Conservation (phyloP, 2,329 filamentous ascomycete species). For the Grosmannia penicillata region DNA sequence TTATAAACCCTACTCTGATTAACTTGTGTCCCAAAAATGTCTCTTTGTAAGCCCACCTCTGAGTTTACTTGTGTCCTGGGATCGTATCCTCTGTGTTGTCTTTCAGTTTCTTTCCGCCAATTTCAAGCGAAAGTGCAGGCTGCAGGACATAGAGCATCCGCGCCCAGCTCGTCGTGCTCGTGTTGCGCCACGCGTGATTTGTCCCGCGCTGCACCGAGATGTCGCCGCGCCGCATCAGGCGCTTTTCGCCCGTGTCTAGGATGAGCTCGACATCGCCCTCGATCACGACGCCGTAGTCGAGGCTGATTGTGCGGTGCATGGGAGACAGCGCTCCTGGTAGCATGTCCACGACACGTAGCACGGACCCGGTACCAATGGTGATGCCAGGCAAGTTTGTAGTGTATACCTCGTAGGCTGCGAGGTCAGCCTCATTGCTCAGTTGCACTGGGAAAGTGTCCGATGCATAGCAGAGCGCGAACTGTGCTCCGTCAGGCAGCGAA, state of each 20-base stretch:
- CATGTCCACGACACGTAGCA: conserved; percentile 11
- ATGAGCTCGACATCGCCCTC: conserved; percentile 29
- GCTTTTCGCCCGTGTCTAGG: conserved; percentile 26
- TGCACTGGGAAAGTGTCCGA: conserved; percentile 6
- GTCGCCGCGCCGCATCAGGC: conserved; percentile 26
- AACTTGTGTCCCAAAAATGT: too few species aligned
- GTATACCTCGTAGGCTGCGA: conserved; percentile 5
- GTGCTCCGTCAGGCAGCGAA: conserved; percentile 3
- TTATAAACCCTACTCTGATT: too few species aligned
- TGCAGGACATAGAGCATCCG: conserved; percentile 26
- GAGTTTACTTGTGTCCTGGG: background rate
- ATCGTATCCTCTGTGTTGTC: conserved; percentile 16
- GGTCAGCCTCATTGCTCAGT: conserved; percentile 5
- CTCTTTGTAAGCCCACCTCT: too few species aligned
- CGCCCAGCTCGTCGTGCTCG: conserved; percentile 27
- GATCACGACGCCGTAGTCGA: conserved; percentile 23
- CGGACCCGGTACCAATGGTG: conserved; percentile 8
- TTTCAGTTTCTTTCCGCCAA: conserved; percentile 14
- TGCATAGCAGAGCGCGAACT: conserved; percentile 8
- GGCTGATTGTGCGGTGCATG: conserved; percentile 11
- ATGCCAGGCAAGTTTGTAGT: conserved; percentile 6
- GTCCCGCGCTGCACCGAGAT: conserved; percentile 30
- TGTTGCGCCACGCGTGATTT: conserved; percentile 28
- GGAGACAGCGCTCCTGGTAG: conserved; percentile 4
- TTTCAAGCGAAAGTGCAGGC: conserved; percentile 9